These are phyloP conservation scores for Pythium sukuiense DNA, from an alignment of 352 stramenopile species.

Conservation along the genomic window DNA sequence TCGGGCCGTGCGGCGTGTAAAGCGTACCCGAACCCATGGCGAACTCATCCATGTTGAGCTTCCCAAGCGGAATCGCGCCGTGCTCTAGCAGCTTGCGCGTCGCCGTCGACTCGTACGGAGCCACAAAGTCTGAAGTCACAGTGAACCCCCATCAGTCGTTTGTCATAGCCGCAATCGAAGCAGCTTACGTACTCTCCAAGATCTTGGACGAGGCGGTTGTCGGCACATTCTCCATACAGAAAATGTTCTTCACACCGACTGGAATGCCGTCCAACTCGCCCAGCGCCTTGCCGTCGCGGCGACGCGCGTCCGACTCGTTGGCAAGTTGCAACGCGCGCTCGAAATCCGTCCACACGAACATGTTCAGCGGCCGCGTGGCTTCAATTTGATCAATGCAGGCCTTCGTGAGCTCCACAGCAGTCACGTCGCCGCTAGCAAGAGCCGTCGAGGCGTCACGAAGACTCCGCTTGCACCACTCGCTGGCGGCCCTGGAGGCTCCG, in stretches of 20 bases:
- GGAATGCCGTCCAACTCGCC: constrained; percentile 94
- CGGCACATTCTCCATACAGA: constrained; percentile 89
- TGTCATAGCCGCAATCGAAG: neutral
- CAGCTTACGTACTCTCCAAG: constrained; percentile 50
- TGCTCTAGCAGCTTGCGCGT: constrained; percentile 83
- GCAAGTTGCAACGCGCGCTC: constrained; percentile 70
- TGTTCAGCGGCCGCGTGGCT: constrained; percentile 66
- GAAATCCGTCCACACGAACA: constrained; percentile 79
- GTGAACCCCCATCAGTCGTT: neutral
- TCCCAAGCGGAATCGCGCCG: constrained; percentile 93
- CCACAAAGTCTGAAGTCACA: constrained; percentile 62
- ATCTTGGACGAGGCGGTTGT: constrained; percentile 91
- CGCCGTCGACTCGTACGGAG: constrained; percentile 89
- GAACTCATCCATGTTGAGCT: constrained; percentile 99
- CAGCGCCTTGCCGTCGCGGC: constrained; percentile 36
- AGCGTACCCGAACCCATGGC: constrained; percentile 96
- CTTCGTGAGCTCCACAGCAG: constrained; percentile 61
- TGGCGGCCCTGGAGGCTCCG: constrained; percentile 26
- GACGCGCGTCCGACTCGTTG: constrained; percentile 74
- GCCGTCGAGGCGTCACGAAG: constrained; percentile 55
- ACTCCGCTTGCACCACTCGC: constrained; percentile 64
- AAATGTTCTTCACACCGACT: constrained; percentile 96
- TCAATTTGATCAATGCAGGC: constrained; percentile 78
- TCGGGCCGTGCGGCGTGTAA: constrained; percentile 88
- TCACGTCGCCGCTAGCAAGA: constrained; percentile 46